Percentiles rank a stretch among this genome's conserved stretches.
phyloP scores from a whole-genome alignment of 1,139 yeast genomes.

The Candida sojae region DNA sequence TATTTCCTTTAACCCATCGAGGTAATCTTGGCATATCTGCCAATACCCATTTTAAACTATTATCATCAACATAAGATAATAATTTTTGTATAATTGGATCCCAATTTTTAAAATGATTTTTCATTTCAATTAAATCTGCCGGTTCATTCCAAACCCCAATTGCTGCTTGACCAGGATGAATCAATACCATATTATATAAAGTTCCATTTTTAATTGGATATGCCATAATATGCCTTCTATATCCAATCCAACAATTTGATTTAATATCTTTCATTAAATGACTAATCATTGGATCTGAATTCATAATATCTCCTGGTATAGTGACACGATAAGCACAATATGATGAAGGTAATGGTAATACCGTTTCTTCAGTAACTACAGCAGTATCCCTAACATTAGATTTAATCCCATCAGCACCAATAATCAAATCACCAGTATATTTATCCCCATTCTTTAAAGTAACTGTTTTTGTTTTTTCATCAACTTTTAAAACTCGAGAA shows the following conservation, averaged over 20 bases:
- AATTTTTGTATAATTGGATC: slow-evolving; percentile 27
- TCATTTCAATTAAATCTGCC: slow-evolving; percentile 24
- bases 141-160: slow-evolving; percentile 19
- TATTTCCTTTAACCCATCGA: slow-evolving; percentile 20
- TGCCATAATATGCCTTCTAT: slow-evolving; percentile 30
- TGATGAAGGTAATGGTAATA: slow-evolving; percentile 18
- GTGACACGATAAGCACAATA: slow-evolving; percentile 20
- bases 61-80: slow-evolving; percentile 20
- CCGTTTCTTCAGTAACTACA: slow-evolving; percentile 15
- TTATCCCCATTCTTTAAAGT: slow-evolving; percentile 21
- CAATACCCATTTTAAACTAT: slow-evolving; percentile 30
- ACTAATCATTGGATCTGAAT: slow-evolving; percentile 24
- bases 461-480: slow-evolving; percentile 23
- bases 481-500: slow-evolving; percentile 23
- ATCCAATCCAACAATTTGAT: slow-evolving; percentile 35
- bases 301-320: slow-evolving; percentile 19
- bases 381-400: slow-evolving; percentile 20
- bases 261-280: slow-evolving; percentile 24
- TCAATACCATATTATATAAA: slow-evolving; percentile 18
- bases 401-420: slow-evolving; percentile 41
- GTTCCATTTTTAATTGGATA: slow-evolving; percentile 25
- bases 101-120: slow-evolving; percentile 26
- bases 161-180: slow-evolving; percentile 22
- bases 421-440: slow-evolving; percentile 29
- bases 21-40: slow-evolving; percentile 27